Conservation (phyloP, 106 monocot species). For the Acanthochlamys bracteata region DNA sequence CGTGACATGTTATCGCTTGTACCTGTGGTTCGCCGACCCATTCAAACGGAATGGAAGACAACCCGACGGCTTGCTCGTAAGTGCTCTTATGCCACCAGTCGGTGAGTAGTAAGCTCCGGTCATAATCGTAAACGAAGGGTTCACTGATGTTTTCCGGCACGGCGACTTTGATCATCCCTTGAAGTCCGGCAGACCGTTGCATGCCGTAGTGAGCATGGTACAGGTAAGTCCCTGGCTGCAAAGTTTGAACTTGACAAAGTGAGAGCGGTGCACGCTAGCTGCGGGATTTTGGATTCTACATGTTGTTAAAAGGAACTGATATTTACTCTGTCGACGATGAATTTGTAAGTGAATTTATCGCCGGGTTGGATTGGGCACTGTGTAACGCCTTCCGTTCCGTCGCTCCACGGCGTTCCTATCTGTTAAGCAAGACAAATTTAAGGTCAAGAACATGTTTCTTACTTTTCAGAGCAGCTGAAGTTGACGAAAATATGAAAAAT, state of each 20-base stretch:
- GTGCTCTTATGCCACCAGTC: slow-evolving; percentile 70
- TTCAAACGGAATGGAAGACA: slow-evolving; percentile 62
- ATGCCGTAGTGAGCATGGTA: slow-evolving; percentile 94
- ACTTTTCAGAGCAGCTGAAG: too few species aligned
- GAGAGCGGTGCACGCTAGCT: too few species aligned
- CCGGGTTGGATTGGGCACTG: slow-evolving; percentile 78
- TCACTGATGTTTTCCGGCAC: slow-evolving; percentile 38
- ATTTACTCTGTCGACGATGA: slow-evolving; percentile 65
- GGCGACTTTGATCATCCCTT: slow-evolving; percentile 68
- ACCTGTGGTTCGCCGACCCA: slow-evolving; percentile 96
- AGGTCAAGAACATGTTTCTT: too few species aligned
- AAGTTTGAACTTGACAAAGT: not conserved
- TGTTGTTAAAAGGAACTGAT: not conserved
- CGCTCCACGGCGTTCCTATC: slow-evolving; percentile 82
- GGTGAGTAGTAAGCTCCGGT: slow-evolving; percentile 65
- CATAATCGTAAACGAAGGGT: slow-evolving; percentile 49
- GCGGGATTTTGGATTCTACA: not conserved
- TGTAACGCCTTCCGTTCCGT: slow-evolving; percentile 72
- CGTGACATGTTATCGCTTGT: not conserved
- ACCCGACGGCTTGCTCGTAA: slow-evolving; percentile 38
- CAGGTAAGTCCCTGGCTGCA: slow-evolving; percentile 70
- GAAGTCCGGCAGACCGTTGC: slow-evolving; percentile 85
- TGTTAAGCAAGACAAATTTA: too few species aligned
- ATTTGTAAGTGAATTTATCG: slow-evolving; percentile 61
- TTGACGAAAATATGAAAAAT: too few species aligned